These are phyloP conservation scores for Kazachstania sp. DNA, from an alignment of 1,139 yeast genomes.

Conservation along the genomic window DNA sequence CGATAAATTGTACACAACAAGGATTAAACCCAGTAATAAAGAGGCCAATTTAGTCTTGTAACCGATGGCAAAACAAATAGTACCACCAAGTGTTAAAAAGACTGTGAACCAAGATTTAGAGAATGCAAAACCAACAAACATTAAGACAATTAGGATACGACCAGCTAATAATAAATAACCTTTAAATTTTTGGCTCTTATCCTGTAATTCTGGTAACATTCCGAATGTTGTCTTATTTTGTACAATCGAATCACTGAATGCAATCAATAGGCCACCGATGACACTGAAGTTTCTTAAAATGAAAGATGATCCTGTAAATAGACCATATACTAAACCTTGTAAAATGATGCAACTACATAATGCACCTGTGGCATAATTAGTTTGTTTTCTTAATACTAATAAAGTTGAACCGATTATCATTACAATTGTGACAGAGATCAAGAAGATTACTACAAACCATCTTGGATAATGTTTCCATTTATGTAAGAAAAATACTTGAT, in stretches of 20 bases:
- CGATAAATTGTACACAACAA: slow-evolving; percentile 67
- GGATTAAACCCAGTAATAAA: slow-evolving; percentile 60
- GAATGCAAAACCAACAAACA: slow-evolving; percentile 80
- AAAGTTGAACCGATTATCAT: slow-evolving; percentile 71
- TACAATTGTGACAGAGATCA: slow-evolving; percentile 52
- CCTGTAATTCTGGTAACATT: slow-evolving; percentile 75
- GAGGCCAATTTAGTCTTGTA: slow-evolving; percentile 92
- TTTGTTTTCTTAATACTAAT: slow-evolving; percentile 62
- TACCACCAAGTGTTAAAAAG: slow-evolving; percentile 59
- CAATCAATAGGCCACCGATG: slow-evolving; percentile 86
- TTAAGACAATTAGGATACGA: slow-evolving; percentile 71
- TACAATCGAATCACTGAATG: slow-evolving; percentile 82
- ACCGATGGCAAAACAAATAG: slow-evolving; percentile 79
- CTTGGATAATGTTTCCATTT: slow-evolving; percentile 73
- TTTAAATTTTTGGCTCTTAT: slow-evolving; percentile 66
- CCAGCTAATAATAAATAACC: slow-evolving; percentile 86
- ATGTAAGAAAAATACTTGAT: slow-evolving; percentile 79
- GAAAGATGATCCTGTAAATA: slow-evolving; percentile 73
- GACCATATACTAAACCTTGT: slow-evolving; percentile 87
- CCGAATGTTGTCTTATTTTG: slow-evolving; percentile 75
- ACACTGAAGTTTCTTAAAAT: slow-evolving; percentile 81
- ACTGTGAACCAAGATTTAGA: slow-evolving; percentile 67
- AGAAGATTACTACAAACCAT: slow-evolving; percentile 65
- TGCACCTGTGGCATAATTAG: slow-evolving; percentile 64
- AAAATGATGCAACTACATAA: slow-evolving; percentile 64